Conservation (phyloP, 306 rosid genomes). For the Cicer cuneatum region DNA sequence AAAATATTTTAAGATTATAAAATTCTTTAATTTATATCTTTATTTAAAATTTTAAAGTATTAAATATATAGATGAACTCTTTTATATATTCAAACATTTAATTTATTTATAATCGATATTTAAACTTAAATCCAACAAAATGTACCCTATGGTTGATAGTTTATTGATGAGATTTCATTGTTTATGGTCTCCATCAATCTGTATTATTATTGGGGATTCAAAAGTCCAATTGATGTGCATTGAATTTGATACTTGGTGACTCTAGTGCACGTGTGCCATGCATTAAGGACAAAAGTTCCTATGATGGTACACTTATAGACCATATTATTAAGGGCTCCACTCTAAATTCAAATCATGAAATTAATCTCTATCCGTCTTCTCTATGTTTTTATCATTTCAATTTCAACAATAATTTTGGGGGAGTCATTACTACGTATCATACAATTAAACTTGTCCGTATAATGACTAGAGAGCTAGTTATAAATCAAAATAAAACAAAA, state of each 20-base stretch:
- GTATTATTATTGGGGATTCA: slow-evolving; percentile 43
- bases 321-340: slow-evolving; percentile 48
- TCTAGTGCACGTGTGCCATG: slow-evolving; percentile 74
- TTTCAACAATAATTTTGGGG: not conserved
- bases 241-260: slow-evolving; percentile 46
- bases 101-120: too few species aligned
- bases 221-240: slow-evolving; percentile 48
- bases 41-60: too few species aligned
- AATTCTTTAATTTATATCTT: too few species aligned
- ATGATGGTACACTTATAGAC: slow-evolving; percentile 42
- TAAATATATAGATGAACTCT: too few species aligned
- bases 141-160: slow-evolving; percentile 41
- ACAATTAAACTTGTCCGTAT: not conserved
- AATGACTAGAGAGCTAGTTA: slow-evolving; percentile 1
- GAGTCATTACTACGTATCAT: not conserved
- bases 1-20: too few species aligned
- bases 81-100: too few species aligned
- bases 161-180: slow-evolving; percentile 43
- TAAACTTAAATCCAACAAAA: too few species aligned
- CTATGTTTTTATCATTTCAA: not conserved
- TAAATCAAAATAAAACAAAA: not conserved
- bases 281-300: slow-evolving; percentile 49
- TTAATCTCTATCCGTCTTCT: not conserved
- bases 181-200: slow-evolving; percentile 45
- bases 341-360: slow-evolving; percentile 12